phyloP scores from a whole-genome alignment of 306 rosid genomes.

The Dalbergia cochinchinensis region DNA sequence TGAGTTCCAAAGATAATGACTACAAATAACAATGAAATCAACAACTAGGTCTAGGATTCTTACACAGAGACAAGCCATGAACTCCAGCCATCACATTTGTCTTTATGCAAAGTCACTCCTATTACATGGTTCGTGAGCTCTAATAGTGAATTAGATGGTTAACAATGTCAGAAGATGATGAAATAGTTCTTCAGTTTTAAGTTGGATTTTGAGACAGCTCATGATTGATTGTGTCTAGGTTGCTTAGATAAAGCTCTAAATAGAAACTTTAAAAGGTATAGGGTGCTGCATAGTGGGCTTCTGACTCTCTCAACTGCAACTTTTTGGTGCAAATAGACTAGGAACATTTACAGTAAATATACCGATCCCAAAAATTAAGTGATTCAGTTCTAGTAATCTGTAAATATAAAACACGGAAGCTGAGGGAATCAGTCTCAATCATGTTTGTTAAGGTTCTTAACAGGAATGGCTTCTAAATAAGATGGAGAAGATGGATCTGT shows the following conservation, averaged over 20 bases:
- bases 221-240: neutral
- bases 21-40: constrained; percentile 16
- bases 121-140: constrained; percentile 13
- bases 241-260: constrained; percentile 14
- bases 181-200: constrained; percentile 19
- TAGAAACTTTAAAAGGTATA: constrained; percentile 6
- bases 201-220: constrained; percentile 30
- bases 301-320: constrained; percentile 12
- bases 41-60: neutral
- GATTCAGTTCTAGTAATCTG: no score
- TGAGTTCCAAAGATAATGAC: constrained; percentile 7
- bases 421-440: no score
- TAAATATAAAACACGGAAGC: no score
- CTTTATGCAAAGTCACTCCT: constrained; percentile 26
- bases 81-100: constrained; percentile 8
- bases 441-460: neutral
- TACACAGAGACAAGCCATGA: constrained; percentile 1
- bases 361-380: no score
- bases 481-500: neutral
- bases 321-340: neutral
- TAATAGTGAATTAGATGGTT: constrained; percentile 11
- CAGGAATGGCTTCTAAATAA: neutral
- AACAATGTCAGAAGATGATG: constrained; percentile 20
- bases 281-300: constrained; percentile 20
- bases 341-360: neutral